Evolutionary conservation across 2,329 filamentous ascomycete species (phyloP), one percentile per base, ranked within the genome.

Genomic region (Trichoderma cornu-damae): DNA sequence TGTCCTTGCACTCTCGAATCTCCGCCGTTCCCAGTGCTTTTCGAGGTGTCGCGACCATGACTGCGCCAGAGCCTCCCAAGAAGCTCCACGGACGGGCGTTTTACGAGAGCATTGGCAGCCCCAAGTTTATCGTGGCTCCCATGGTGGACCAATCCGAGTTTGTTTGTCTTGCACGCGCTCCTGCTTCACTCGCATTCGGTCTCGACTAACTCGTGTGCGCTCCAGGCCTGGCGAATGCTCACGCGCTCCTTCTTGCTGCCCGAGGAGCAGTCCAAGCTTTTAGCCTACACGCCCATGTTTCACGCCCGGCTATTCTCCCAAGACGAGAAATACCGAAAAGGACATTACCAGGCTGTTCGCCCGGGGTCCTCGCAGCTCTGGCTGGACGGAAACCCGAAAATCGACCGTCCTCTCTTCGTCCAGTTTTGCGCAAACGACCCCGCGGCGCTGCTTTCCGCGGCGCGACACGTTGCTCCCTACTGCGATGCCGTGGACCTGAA

Each of bases 111-210:
- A 88, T 99, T 61, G 94, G 94, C 20, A 92, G 88, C 60, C 94
- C 94, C 2, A 96, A 90, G 73, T 86, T 88, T 63, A 84, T 99
- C 28, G 81, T 99, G 56, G 94, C 94, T 32, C 94, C 94, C 34
- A 99, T 99, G 94, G 94, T 99, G 20, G 93, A 99, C 69, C 90
- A 96, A 72, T 96, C 91, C 30, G 94, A 99, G 77, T 96, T 97
- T 77, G 92, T 96, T 78, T 63, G 87, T 77, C 11, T 11, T 42
- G 37, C 43, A 42, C n/a, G 18, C n/a, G 14, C 34, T 40, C 40
- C 43, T 12, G 22, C 18, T 37, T n/a, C 14, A n/a, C 2, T 37
- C 7, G 7, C 18, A 9, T n/a, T 20, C 12, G 12, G 12, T 30
- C 43, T 44, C 50, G 26, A 30, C 48, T 59, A 37, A 67, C 52